phyloP scores from a whole-genome alignment of 2,329 filamentous ascomycete species.

The Fusarium annulatum region DNA sequence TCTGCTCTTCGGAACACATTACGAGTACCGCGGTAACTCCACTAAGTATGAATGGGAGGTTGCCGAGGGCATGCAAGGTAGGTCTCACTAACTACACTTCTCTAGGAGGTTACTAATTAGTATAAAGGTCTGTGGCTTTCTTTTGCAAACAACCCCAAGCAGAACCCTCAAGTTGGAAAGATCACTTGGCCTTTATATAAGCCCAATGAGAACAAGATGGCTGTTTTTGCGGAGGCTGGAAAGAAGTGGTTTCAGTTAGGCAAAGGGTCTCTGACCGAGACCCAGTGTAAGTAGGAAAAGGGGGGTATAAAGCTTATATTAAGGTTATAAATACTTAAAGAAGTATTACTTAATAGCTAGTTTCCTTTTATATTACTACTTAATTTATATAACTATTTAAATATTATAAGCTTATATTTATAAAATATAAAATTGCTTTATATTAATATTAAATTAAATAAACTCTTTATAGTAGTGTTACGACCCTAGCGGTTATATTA shows the following conservation, averaged over 20 bases:
- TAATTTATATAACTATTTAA: too few relatives aligned
- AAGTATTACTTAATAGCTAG: too few relatives aligned
- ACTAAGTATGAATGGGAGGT: constrained; percentile 18
- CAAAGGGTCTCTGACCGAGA: not conserved
- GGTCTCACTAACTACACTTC: rapidly evolving
- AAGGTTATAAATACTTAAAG: too few relatives aligned
- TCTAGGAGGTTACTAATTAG: rapidly evolving
- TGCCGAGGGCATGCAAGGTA: constrained; percentile 5
- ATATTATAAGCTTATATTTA: too few relatives aligned
- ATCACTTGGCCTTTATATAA: constrained; percentile 6
- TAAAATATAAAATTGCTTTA: too few relatives aligned
- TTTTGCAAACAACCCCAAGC: not conserved
- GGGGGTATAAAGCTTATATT: too few relatives aligned
- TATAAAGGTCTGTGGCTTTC: not conserved
- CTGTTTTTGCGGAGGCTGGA: not conserved
- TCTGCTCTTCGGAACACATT: constrained; percentile 11
- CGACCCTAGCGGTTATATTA: too few relatives aligned
- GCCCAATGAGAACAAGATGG: not conserved
- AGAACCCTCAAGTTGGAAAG: not conserved
- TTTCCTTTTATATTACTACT: too few relatives aligned
- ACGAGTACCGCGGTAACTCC: constrained; percentile 13
- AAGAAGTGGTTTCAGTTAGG: constrained; percentile 10
- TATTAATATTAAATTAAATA: too few relatives aligned
- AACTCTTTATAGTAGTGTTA: too few relatives aligned
- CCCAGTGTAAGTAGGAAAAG: not conserved